Evolutionary conservation across 352 stramenopile species (phyloP).

Genomic region (Thalassiosira exigua): DNA sequence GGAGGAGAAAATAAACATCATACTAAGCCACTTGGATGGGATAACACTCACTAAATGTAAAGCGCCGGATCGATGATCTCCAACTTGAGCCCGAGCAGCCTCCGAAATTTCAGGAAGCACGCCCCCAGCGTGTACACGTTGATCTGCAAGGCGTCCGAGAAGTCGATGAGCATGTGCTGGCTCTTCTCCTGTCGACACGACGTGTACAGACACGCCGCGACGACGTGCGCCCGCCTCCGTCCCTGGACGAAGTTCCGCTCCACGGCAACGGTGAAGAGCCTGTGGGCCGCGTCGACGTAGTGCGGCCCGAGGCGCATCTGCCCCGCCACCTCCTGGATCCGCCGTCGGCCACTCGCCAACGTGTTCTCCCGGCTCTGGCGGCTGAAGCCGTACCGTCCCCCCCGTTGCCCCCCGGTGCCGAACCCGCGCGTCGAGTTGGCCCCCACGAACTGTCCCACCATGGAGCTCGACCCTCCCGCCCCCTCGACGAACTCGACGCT

Average conservation of each 20-base stretch:
- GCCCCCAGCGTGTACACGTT: constrained; percentile 90
- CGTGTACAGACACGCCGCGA: constrained; percentile 98
- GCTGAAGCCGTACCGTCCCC: constrained; percentile 90
- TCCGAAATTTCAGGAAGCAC: constrained; percentile 91
- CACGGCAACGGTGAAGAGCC: constrained; percentile 95
- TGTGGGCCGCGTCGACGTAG: constrained; percentile 96
- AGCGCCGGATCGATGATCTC: constrained; percentile 98
- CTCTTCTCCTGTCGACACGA: constrained; percentile 97
- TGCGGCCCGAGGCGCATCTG: constrained; percentile 92
- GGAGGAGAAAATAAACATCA: too few species aligned
- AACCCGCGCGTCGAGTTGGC: constrained; percentile 91
- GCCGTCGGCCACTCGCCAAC: constrained; percentile 92
- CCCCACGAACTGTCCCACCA: constrained; percentile 96
- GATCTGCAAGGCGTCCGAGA: constrained; percentile 97
- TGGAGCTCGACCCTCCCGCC: constrained; percentile 85
- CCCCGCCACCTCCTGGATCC: constrained; percentile 88
- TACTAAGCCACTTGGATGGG: not conserved
- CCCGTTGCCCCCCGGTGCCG: constrained; percentile 70
- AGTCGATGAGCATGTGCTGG: constrained; percentile 99
- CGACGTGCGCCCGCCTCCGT: constrained; percentile 93
- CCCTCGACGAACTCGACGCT: constrained; percentile 96
- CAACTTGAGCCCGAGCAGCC: constrained; percentile 94
- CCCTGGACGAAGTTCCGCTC: constrained; percentile 96
- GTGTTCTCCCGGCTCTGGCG: constrained; percentile 95
- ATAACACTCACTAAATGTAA: constrained; percentile 91